These are phyloP conservation scores for Cytospora piceicola DNA, from an alignment of 2,329 filamentous ascomycete genomes.

Conservation along the genomic window DNA sequence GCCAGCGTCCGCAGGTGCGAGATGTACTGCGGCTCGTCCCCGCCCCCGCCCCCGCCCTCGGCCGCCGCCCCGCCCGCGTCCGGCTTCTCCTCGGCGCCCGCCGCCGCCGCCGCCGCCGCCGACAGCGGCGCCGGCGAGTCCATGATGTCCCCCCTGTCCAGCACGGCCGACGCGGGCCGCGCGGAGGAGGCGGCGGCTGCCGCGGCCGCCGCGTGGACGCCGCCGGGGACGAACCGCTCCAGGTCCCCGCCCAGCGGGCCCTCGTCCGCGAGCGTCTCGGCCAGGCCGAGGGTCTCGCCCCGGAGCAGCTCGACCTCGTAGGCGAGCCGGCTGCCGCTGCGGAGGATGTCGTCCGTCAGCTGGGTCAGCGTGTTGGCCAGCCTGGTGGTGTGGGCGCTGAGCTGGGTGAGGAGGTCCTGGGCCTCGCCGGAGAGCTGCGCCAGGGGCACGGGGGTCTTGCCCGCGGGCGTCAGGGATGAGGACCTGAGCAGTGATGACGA, in stretches of 20 bases:
- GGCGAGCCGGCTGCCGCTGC: conserved; percentile 83
- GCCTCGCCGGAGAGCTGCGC: conserved; percentile 80
- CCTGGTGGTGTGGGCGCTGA: conserved; percentile 85
- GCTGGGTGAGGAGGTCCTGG: conserved; percentile 81
- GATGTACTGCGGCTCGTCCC: conserved; percentile 68
- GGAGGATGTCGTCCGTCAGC: conserved; percentile 91
- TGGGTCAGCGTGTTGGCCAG: conserved; percentile 82
- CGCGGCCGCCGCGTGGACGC: conserved; percentile 30
- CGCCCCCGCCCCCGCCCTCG: conserved; percentile 19
- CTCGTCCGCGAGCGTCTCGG: conserved; percentile 75
- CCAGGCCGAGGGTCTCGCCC: conserved; percentile 82
- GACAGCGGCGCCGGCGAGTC: conserved; percentile 29
- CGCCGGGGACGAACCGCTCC: conserved; percentile 67
- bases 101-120: conserved; percentile 12
- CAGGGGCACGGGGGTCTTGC: conserved; percentile 59
- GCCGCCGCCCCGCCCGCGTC: conserved; percentile 4
- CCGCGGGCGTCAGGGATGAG: conserved; percentile 33
- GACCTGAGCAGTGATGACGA: conserved; percentile 28
- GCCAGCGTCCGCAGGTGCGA: conserved; percentile 80
- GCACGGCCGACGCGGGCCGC: conserved; percentile 22
- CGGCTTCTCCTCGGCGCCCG: conserved; percentile 1
- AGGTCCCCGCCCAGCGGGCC: conserved; percentile 68
- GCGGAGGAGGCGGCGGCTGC: conserved; percentile 21
- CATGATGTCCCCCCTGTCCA: conserved; percentile 22
- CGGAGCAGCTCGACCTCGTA: conserved; percentile 93